These are phyloP conservation scores for Xerocomus cyaneibrunnescens DNA, from an alignment of 1,284 basidiomycete species.

Conservation along the genomic window DNA sequence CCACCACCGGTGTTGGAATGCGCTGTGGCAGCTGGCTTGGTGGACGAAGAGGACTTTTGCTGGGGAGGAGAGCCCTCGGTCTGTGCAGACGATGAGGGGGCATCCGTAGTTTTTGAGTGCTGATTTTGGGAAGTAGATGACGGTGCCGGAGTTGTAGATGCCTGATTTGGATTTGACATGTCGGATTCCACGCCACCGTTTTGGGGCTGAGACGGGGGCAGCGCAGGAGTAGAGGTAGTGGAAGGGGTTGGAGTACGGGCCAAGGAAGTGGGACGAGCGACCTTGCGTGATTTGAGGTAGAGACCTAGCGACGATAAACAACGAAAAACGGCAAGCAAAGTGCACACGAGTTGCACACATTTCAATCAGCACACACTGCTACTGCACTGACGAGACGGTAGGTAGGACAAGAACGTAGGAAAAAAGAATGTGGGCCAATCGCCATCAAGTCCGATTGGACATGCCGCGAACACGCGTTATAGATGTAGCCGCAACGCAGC, in stretches of 20 bases:
- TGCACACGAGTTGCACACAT: conserved; percentile 39
- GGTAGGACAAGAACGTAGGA: conserved; percentile 33
- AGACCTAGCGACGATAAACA: conserved; percentile 49
- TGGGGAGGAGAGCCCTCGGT: conserved; percentile 24
- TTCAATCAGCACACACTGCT: conserved; percentile 40
- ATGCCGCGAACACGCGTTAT: conserved; percentile 38
- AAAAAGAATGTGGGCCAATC: conserved; percentile 34
- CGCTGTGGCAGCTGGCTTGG: conserved; percentile 29
- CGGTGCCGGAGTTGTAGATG: conserved; percentile 24
- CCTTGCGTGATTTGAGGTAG: conserved; percentile 67
- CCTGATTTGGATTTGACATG: conserved; percentile 39
- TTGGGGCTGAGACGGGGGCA: conserved; percentile 32
- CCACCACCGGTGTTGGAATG: conserved; percentile 48
- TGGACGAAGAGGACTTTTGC: conserved; percentile 27
- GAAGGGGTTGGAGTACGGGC: conserved; percentile 41
- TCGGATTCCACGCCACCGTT: conserved; percentile 32
- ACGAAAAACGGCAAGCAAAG: conserved; percentile 36
- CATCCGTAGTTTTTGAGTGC: conserved; percentile 36
- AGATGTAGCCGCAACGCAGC: conserved; percentile 35
- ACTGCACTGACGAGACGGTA: conserved; percentile 37
- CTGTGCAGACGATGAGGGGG: conserved; percentile 26
- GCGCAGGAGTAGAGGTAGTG: conserved; percentile 35
- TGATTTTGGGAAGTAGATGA: conserved; percentile 34
- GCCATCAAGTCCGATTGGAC: conserved; percentile 36
- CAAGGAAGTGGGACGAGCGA: conserved; percentile 52